Evolutionary conservation across 768 basidiomycete species (phyloP).

Genomic region (Leccinum disarticulatum): DNA sequence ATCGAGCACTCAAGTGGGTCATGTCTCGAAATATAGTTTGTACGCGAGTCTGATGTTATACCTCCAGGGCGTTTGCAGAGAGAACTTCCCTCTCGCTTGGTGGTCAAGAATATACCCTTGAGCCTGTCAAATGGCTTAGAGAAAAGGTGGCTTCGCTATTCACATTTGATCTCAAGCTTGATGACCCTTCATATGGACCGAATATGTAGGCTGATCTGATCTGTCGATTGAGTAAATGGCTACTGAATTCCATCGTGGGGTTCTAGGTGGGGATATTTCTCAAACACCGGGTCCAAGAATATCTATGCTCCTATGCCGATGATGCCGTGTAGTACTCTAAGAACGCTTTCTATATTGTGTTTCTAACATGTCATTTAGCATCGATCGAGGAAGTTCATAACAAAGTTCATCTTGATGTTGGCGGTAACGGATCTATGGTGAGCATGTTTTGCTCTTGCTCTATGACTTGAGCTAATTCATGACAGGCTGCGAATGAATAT

Average conservation of each 20-base stretch:
- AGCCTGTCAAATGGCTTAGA: conserved; percentile 18
- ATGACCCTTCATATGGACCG: conserved; percentile 11
- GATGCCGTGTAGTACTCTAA: conserved; percentile 5
- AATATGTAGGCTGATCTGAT: conserved; percentile 15
- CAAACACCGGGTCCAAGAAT: neutral
- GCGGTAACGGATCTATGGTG: conserved; percentile 21
- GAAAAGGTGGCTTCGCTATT: conserved; percentile 14
- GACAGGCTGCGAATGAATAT: conserved; percentile 18
- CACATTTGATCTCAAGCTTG: conserved; percentile 11
- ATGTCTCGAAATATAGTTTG: neutral
- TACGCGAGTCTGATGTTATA: neutral
- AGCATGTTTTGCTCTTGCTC: neutral
- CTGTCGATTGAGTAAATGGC: neutral
- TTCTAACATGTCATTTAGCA: conserved; percentile 6
- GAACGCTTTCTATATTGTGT: neutral
- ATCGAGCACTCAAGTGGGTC: conserved; percentile 11
- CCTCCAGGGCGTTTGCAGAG: conserved; percentile 4
- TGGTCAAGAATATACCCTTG: neutral
- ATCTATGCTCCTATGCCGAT: conserved; percentile 1
- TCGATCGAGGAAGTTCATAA: conserved; percentile 23
- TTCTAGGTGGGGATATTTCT: conserved; percentile 22
- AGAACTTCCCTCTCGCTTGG: neutral
- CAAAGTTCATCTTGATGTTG: conserved; percentile 16
- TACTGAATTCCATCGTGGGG: neutral
- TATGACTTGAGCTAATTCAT: neutral